Base-by-base conservation (phyloP, 1,139 yeast species). In the Sugiyamaella novakii region DNA sequence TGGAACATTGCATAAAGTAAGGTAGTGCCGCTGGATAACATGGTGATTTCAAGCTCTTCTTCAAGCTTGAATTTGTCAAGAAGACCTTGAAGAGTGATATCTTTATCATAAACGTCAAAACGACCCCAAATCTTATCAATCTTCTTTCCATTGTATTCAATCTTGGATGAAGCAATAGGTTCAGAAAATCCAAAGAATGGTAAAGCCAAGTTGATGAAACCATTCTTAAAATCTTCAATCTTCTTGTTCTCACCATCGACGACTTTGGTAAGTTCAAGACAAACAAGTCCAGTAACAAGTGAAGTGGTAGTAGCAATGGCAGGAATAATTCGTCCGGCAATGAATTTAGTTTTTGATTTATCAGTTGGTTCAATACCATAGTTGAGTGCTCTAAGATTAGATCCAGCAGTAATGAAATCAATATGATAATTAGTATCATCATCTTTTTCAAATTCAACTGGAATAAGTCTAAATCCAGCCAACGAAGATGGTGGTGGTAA, bases 271-370 rank as follows among this genome's bases (percentile, higher is more conserved):
- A 92, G 76, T 70, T 92, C 99, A 59, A 92, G 75, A 64, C 95
- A 87, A 34, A 89, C 95, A 62, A 92, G 76, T 39, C 99, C 99
- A 4, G 98, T 88, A 11, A 92, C 98, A 60, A 91, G 75, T 10
- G 97, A 95, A 17, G 99, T 92, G 3, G 99, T 94, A 1, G 99
- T 92, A 31, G 98, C 98, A 74, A 92, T 92, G 14, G 98, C 98
- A 10, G 99, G 99, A 59, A 92, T 91, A 59, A 92, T 92, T 69
- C 94, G 84, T 49, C 98, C 98, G 17, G 76, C 75, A 68, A 86
- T 85, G 62, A 85, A 83, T 71, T 85, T 85, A 40, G 94, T 86
- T 70, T 81, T 83, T 44, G 80, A 77, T 44, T 80, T 77, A 65
- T 84, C 91, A 14, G 74, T 75, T 6, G 71, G 64, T 49, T 68